Evolutionary conservation across 176 grass and related monocot genomes (phyloP), one percentile per base, ranked within the genome.

Genomic region (Lolium multiflorum): DNA sequence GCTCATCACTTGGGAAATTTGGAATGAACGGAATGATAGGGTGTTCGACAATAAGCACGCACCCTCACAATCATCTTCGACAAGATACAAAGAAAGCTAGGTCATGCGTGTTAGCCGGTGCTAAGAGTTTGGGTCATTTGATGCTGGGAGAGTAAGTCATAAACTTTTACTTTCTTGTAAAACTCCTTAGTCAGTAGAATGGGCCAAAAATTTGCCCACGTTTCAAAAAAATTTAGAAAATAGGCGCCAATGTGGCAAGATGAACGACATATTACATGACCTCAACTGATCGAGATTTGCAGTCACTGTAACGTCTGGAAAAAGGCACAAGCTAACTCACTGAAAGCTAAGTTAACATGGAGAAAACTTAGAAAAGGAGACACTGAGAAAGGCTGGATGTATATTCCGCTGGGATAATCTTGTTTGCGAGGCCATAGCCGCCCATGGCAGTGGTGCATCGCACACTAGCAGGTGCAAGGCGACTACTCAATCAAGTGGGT

Each of bases 321-420:
- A 46, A 61, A 74, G 22, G 54, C 0, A 9, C 39, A 61, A 14
- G 50, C 81, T 61, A 28, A 2, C 38, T 54, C 11, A 14, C 61
- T 65, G 28, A 52, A 70, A 78, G 22, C 28, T 28, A 28, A 28
- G 28, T 28, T 28, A 28, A 28, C 28, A 7, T 75, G 70, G 39
- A 15, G 2, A 18, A 12, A 12, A 28, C 9, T n/a, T 11, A 9
- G 18, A 12, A 70, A 59, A 46, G 16, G 6, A 4, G 20, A 4
- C 2, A 4, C 2, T 11, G 15, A 25, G 22, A 61, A 22, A 6
- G 11, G 9, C 1, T 13, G 21, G 25, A n/a, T 22, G 37, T 17
- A 43, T 21, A 37, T 81, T 77, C 38, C 18, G 52, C 75, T 54
- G 48, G 58, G 65, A 64, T 74, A 86, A 83, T 63, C 73, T 87